These are phyloP conservation scores for Artomyces pyxidatus DNA, from an alignment of 768 basidiomycete species.

Conservation along the genomic window DNA sequence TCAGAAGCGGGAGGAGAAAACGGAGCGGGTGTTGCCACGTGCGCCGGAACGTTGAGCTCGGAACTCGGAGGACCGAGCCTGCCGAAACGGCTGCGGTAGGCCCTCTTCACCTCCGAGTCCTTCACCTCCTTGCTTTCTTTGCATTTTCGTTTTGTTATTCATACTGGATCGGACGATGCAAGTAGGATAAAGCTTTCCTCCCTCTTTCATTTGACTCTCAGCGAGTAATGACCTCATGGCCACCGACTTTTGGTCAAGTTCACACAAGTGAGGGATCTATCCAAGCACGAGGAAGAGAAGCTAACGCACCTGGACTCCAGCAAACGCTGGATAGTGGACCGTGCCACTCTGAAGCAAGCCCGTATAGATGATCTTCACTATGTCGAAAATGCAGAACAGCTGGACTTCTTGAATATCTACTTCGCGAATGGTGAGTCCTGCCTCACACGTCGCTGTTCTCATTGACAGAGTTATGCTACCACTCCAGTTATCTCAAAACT, in stretches of 20 bases:
- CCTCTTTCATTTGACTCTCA: too few relatives aligned
- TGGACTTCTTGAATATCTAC: slow-evolving; percentile 81
- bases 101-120: too few relatives aligned
- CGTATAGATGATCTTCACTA: slow-evolving; percentile 72
- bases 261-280: slow-evolving; percentile 60
- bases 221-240: slow-evolving; percentile 59
- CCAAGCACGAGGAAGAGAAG: slow-evolving; percentile 8
- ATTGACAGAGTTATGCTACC: neutral
- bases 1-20: too few relatives aligned
- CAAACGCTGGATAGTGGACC: slow-evolving; percentile 88
- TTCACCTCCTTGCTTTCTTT: too few relatives aligned
- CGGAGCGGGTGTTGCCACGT: too few relatives aligned
- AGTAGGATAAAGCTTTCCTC: too few relatives aligned
- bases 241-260: slow-evolving; percentile 88
- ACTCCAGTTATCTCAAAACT: slow-evolving; percentile 73
- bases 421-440: slow-evolving; percentile 66
- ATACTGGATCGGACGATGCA: too few relatives aligned
- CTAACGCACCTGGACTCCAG: slow-evolving; percentile 33
- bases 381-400: slow-evolving; percentile 65
- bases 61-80: too few relatives aligned
- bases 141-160: too few relatives aligned
- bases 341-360: slow-evolving; percentile 65
- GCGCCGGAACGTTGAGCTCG: too few relatives aligned
- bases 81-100: too few relatives aligned
- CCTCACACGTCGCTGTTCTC: neutral